Evolutionary conservation across 306 rosid genomes (phyloP).

Genomic region (Spatholobus suberectus): DNA sequence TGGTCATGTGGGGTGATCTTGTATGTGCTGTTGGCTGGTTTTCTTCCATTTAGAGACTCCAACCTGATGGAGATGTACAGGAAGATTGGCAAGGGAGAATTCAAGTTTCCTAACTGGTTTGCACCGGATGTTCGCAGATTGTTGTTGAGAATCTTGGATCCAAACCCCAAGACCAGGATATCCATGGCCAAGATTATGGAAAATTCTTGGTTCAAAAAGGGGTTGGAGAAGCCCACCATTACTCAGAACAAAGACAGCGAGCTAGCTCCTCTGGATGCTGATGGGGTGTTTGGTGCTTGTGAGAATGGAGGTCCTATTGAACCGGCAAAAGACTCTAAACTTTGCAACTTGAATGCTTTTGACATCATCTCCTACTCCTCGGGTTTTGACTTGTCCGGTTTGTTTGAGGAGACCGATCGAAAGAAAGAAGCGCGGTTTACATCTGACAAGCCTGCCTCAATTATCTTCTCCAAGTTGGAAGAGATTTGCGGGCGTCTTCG

Average conservation of each 20-base stretch:
- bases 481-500: conserved; percentile 66
- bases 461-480: conserved; percentile 76
- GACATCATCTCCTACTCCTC: conserved; percentile 85
- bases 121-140: conserved; percentile 65
- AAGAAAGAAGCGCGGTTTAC: conserved; percentile 75
- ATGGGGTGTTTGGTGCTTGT: conserved; percentile 55
- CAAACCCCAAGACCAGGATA: conserved; percentile 77
- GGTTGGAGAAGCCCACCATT: conserved; percentile 48
- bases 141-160: conserved; percentile 78
- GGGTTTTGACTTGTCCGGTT: conserved; percentile 89
- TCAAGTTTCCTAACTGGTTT: conserved; percentile 88
- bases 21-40: conserved; percentile 90
- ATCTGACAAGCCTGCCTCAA: conserved; percentile 64
- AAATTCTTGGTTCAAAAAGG: conserved; percentile 75
- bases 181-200: conserved; percentile 69
- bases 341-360: conserved; percentile 77
- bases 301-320: conserved; percentile 42
- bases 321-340: conserved; percentile 56
- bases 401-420: conserved; percentile 67
- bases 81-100: conserved; percentile 77
- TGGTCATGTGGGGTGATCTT: conserved; percentile 97
- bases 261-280: conserved; percentile 54
- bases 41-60: conserved; percentile 83
- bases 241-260: conserved; percentile 40
- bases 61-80: conserved; percentile 88